Evolutionary conservation across 2,329 filamentous ascomycete species (phyloP).

Genomic region (Ophiostoma novo-ulmi): DNA sequence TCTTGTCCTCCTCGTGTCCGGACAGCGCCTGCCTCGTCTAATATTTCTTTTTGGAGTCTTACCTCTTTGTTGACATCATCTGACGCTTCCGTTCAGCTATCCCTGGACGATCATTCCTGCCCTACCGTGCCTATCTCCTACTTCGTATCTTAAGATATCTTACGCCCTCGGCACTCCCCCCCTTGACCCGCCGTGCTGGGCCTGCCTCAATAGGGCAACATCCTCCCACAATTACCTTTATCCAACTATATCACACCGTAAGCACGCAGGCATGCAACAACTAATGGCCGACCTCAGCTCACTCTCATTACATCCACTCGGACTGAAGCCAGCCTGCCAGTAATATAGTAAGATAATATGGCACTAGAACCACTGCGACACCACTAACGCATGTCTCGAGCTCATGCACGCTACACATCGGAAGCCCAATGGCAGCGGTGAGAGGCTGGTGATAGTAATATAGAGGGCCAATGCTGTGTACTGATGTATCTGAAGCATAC

Average conservation of each 20-base stretch:
- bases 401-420: neutral
- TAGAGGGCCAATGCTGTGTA: neutral
- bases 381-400: constrained; percentile 1
- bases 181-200: constrained; percentile 1
- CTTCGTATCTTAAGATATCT: neutral
- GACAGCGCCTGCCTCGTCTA: neutral
- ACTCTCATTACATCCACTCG: neutral
- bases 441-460: neutral
- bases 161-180: neutral
- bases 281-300: neutral
- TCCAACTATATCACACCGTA: no score
- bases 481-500: no score
- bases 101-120: constrained; percentile 9
- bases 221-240: neutral
- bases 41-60: neutral
- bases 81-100: neutral
- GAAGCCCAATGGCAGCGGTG: neutral
- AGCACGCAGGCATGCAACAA: no score
- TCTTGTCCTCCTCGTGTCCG: neutral
- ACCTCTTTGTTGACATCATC: constrained; percentile 1
- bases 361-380: neutral
- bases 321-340: neutral
- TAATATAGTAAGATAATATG: neutral
- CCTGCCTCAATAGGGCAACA: neutral
- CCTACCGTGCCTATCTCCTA: neutral